Evolutionary conservation across 202 grass and related monocot genomes (phyloP).

Genomic region (Tripidium arundinaceum): DNA sequence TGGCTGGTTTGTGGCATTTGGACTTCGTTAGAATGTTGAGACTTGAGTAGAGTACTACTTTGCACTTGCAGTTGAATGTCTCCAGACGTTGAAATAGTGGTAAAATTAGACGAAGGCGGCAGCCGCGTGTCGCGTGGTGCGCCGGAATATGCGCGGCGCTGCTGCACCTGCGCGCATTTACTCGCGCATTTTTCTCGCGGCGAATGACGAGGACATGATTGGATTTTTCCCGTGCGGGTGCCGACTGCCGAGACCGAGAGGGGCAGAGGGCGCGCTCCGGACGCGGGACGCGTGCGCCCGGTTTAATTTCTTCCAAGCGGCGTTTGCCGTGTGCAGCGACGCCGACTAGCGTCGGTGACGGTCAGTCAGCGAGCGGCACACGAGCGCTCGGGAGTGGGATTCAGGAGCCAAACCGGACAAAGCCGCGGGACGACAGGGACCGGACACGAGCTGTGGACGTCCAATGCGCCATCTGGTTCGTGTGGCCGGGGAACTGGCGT

Average conservation of each 20-base stretch:
- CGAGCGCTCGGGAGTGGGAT: not conserved
- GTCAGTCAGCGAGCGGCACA: not conserved
- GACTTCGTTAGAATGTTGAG: not conserved
- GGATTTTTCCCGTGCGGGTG: not conserved
- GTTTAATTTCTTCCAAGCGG: slow-evolving; percentile 23
- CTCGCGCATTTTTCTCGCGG: slow-evolving; percentile 4
- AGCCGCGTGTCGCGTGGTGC: slow-evolving; percentile 44
- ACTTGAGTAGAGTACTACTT: not conserved
- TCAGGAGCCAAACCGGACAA: slow-evolving; percentile 23
- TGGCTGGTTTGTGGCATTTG: not conserved
- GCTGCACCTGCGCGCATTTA: slow-evolving; percentile 21
- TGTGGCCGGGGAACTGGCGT: not conserved
- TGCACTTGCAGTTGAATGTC: not conserved
- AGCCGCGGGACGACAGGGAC: slow-evolving; percentile 18
- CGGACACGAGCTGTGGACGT: slow-evolving; percentile 11
- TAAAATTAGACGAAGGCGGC: not conserved
- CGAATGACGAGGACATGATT: slow-evolving; percentile 24
- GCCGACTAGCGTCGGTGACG: not conserved
- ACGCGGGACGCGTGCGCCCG: too few relatives aligned
- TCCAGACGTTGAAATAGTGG: not conserved
- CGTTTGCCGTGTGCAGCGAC: not conserved
- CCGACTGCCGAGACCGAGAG: not conserved
- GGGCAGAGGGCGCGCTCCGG: too few relatives aligned
- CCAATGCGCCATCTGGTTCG: slow-evolving; percentile 21
- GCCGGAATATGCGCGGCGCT: slow-evolving; percentile 38